Percentiles rank a stretch among this genome's conserved stretches.
These are phyloP conservation scores for Monilinia fructicola DNA, from an alignment of 2,329 filamentous ascomycete species.

Conservation along the genomic window DNA sequence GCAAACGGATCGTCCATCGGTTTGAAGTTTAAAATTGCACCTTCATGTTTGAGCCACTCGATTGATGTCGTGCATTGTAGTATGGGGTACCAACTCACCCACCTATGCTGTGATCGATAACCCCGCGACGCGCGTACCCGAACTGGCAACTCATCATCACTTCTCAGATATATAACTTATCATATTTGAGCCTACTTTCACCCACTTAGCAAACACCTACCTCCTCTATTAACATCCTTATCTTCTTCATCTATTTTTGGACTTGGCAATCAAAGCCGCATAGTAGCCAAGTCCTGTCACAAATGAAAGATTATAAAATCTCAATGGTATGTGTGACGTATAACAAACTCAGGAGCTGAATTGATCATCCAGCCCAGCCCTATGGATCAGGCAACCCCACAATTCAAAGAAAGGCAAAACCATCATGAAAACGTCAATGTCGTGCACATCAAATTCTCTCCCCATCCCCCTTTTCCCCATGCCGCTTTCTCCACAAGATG, in stretches of 20 bases:
- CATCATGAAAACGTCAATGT: slow-evolving; percentile 1
- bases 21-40: neutral
- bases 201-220: neutral
- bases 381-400: slow-evolving; percentile 9
- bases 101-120: slow-evolving; percentile 6
- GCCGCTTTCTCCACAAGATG: slow-evolving; percentile 12
- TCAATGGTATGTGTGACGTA: neutral
- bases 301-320: neutral
- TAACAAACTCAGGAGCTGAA: slow-evolving; percentile 6
- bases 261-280: neutral
- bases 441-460: slow-evolving; percentile 6
- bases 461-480: neutral
- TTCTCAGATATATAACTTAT: neutral
- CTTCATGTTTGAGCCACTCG: neutral
- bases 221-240: neutral
- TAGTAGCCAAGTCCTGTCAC: neutral
- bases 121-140: neutral
- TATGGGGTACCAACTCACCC: slow-evolving; percentile 3
- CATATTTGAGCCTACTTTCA: slow-evolving; percentile 4
- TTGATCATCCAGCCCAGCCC: slow-evolving; percentile 14
- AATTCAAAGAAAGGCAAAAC: slow-evolving; percentile 1
- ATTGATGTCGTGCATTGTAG: slow-evolving; percentile 1
- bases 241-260: slow-evolving; percentile 9
- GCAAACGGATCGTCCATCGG: neutral
- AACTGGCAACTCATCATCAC: slow-evolving; percentile 2